phyloP scores from a whole-genome alignment of 2,329 filamentous ascomycete species.

The Colletotrichum caudatum region DNA sequence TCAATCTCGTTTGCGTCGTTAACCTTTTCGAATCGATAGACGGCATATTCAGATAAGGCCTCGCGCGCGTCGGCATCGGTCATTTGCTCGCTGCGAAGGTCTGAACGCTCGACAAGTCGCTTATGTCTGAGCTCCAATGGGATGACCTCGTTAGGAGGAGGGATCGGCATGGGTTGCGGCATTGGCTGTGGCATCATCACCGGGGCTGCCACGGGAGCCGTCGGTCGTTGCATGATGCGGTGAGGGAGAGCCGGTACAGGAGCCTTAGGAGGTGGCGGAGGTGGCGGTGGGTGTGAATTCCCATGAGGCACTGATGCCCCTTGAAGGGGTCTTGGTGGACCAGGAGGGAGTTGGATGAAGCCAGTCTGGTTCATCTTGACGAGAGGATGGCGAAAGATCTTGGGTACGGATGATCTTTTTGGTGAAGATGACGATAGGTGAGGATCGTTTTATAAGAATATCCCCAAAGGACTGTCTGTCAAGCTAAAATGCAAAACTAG shows the following conservation, averaged over 20 bases:
- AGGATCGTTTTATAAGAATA: constrained; percentile 16
- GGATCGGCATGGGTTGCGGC: constrained; percentile 19
- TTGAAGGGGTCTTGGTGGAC: constrained; percentile 4
- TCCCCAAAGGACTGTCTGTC: background rate
- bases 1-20: constrained; percentile 50
- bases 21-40: constrained; percentile 58
- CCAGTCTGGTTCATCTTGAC: constrained; percentile 28
- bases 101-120: constrained; percentile 46
- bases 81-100: constrained; percentile 53
- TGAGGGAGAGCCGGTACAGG: background rate
- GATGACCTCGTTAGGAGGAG: constrained; percentile 24
- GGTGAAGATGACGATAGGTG: background rate
- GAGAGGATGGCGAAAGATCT: background rate
- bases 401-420: background rate
- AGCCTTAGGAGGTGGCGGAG: background rate
- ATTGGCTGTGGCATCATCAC: background rate
- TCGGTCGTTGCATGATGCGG: background rate
- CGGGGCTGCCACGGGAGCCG: constrained; percentile 3
- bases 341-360: constrained; percentile 11
- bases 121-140: constrained; percentile 41
- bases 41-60: constrained; percentile 54
- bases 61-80: constrained; percentile 55
- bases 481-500: constrained; percentile 13
- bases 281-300: constrained; percentile 20
- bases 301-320: constrained; percentile 1